These are phyloP conservation scores for Metarhizium humberi DNA, from an alignment of 2,329 filamentous ascomycete genomes.

Conservation along the genomic window DNA sequence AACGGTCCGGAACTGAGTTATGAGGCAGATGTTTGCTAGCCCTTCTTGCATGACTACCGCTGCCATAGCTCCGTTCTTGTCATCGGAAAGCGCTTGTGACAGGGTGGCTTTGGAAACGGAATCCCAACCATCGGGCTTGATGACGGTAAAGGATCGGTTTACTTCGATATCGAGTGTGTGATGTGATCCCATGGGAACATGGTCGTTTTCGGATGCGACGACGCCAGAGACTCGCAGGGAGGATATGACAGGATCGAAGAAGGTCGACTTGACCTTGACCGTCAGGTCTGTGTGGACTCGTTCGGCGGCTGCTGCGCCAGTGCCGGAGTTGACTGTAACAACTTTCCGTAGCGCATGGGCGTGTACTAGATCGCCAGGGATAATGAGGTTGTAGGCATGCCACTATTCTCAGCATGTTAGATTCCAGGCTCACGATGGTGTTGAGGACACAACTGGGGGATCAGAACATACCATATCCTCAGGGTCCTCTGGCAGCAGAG, in stretches of 20 bases:
- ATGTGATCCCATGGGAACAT: constrained; percentile 44
- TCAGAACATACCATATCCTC: constrained; percentile 33
- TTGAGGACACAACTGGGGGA: neutral
- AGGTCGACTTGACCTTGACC: constrained; percentile 46
- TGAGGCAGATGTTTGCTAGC: constrained; percentile 71
- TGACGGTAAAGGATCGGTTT: constrained; percentile 76
- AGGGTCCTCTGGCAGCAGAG: constrained; percentile 33
- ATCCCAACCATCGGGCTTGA: constrained; percentile 83
- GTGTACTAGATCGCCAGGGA: constrained; percentile 41
- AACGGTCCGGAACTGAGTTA: constrained; percentile 72
- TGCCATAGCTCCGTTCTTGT: constrained; percentile 72
- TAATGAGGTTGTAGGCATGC: constrained; percentile 54
- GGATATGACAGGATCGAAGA: constrained; percentile 47
- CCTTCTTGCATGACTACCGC: constrained; percentile 93
- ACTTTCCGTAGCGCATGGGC: constrained; percentile 50
- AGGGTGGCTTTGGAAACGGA: constrained; percentile 74
- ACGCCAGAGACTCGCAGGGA: constrained; percentile 47
- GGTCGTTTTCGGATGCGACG: constrained; percentile 42
- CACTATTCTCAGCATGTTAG: constrained; percentile 26
- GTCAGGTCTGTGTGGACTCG: constrained; percentile 50
- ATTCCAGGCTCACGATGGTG: constrained; percentile 1
- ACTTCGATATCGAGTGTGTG: constrained; percentile 73
- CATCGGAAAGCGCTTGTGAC: constrained; percentile 67
- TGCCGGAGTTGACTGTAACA: constrained; percentile 36
- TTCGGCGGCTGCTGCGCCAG: constrained; percentile 37